Conservation (phyloP, 345 rosid genomes). For the Gossypium herbaceum region DNA sequence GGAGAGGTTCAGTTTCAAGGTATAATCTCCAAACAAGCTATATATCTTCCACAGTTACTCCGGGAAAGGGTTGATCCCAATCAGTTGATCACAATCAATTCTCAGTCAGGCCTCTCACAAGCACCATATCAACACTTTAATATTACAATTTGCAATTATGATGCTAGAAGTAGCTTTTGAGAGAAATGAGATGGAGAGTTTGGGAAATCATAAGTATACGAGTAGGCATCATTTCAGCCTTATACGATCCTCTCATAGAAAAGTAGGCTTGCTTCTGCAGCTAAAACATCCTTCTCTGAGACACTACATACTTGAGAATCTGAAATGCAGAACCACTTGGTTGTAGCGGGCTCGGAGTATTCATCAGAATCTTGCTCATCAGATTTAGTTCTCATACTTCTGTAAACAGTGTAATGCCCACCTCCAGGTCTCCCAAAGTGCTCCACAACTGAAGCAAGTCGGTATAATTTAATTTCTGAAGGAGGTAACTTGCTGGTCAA, state of each 20-base stretch:
- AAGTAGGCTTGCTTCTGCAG: slow-evolving; percentile 84
- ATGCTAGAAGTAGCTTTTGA: neutral
- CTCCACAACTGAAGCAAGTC: slow-evolving; percentile 72
- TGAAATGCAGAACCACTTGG: slow-evolving; percentile 72
- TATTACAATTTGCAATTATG: neutral
- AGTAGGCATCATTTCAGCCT: slow-evolving; percentile 13
- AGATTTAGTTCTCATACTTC: slow-evolving; percentile 37
- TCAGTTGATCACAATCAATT: neutral
- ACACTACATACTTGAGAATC: slow-evolving; percentile 60
- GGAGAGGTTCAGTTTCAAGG: neutral
- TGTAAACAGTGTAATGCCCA: slow-evolving; percentile 82
- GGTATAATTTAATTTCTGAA: slow-evolving; percentile 35
- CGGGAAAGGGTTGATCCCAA: neutral
- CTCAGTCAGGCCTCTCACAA: neutral
- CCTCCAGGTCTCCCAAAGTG: slow-evolving; percentile 74
- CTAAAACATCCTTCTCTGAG: slow-evolving; percentile 67
- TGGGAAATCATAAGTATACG: neutral
- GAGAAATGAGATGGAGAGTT: neutral
- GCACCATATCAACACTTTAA: neutral
- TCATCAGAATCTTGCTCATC: slow-evolving; percentile 18
- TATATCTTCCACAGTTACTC: neutral
- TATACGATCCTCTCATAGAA: slow-evolving; percentile 58
- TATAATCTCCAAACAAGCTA: neutral
- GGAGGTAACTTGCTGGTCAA: slow-evolving; percentile 6
- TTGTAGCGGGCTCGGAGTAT: slow-evolving; percentile 15